Evolutionary conservation across 208 protist species (phyloP).

Genomic region (Leishmania martiniquensis): DNA sequence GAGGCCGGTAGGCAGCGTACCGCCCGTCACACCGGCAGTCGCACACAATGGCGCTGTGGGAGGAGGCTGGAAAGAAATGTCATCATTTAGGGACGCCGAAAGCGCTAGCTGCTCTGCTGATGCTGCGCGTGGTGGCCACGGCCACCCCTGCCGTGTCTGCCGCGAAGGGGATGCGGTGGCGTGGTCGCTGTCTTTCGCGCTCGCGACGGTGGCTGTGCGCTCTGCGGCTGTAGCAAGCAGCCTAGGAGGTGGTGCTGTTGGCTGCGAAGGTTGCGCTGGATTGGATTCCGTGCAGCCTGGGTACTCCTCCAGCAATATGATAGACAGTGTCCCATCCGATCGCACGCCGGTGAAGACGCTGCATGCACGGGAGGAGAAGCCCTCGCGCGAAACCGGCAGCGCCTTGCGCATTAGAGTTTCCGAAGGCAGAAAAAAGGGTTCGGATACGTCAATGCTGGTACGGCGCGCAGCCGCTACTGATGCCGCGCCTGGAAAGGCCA

Average conservation of each 20-base stretch:
- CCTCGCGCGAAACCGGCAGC: slow-evolving; percentile 16
- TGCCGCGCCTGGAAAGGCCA: slow-evolving; percentile 9
- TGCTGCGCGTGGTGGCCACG: neutral
- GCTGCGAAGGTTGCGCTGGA: neutral
- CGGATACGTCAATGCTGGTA: neutral
- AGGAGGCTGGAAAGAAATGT: neutral
- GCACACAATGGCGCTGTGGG: neutral
- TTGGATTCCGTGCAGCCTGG: neutral
- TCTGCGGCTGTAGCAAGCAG: neutral
- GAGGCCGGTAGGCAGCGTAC: neutral
- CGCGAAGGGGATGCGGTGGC: neutral
- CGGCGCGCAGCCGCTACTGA: slow-evolving; percentile 3
- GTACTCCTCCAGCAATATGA: slow-evolving; percentile 25
- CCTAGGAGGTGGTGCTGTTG: neutral
- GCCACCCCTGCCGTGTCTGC: neutral
- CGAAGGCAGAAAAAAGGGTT: neutral
- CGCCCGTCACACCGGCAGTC: neutral
- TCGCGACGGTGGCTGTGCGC: neutral
- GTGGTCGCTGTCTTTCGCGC: neutral
- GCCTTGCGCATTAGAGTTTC: slow-evolving; percentile 15
- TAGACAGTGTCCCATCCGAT: slow-evolving; percentile 13
- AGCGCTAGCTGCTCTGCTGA: neutral
- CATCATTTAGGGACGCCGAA: neutral
- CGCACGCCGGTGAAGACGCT: slow-evolving; percentile 23
- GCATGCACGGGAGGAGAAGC: slow-evolving; percentile 17